Base-by-base conservation (phyloP, 768 basidiomycete species). In the Aureoboletus auriporus region DNA sequence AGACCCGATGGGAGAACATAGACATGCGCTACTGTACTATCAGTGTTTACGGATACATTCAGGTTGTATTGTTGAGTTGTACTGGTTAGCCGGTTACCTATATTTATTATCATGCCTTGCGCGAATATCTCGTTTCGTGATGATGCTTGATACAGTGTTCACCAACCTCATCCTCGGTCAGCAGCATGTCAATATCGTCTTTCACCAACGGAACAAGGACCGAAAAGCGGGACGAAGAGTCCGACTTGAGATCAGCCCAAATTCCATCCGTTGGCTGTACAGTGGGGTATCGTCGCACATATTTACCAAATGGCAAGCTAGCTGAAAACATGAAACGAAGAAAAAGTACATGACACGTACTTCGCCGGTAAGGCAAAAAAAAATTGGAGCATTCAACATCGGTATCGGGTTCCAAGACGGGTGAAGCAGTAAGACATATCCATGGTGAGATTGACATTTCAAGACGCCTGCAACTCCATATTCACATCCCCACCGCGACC, bases 251-350 rank as follows among this genome's bases (percentile, higher is more conserved):
- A 33, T 33, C 12, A 13, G 12, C 33, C 12, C 10, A 13, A 33
- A 14, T 23, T 23, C 20, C 20, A 23, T 23, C 20, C 12, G 9
- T 34, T 34, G 34, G n/a, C 34, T 34, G n/a, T 14, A 31, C 30
- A 14, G 13, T 34, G 30, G n/a, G n/a, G 23, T 46, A 12, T 26
- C 17, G 1, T 23, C 4, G 17, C 16, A 33, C 13, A 14, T 8
- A 31, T 5, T 42, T 28, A 8, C 31, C 35, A 23, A 36, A 34
- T 13, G 33, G 33, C 23, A 42, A 46, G 42, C 40, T 41, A 45
- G 20, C 26, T 20, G 51, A 64, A 46, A 61, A 51, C 61, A 62
- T 16, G 39, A 40, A 50, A 36, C 47, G 12, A 40, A 26, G 34
- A 20, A 35, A 48, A 41, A 17, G 11, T 51, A 43, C n/a, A 53